Evolutionary conservation across 1,284 basidiomycete species (phyloP), one percentile per base, ranked within the genome.

Genomic region (Naganishia cerealis): DNA sequence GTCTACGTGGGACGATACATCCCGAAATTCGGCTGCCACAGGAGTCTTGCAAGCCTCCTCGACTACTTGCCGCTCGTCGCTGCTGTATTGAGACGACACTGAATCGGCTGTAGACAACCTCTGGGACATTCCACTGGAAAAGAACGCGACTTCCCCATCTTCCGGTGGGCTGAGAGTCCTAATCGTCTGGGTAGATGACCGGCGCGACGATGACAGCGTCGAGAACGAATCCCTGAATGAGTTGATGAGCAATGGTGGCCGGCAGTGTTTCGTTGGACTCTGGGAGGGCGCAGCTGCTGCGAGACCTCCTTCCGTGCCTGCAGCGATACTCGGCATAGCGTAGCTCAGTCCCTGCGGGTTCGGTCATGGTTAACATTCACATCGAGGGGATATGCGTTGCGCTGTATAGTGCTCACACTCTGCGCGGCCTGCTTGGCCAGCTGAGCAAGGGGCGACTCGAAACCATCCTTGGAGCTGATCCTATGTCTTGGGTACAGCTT

Each of bases 391-490:
- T 18, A 46, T 24, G 43, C 8, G 36, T n/a, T 3, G 15, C 21
- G 4, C 7, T 16, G 16, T 8, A 16, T 5, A 12, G 50, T 7
- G 40, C 59, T 21, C n/a, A 53, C 61, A 42, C 54, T 63, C 39
- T 53, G 61, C 16, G 61, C 61, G 26, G 61, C 61, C 61, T 63
- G 61, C 24, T 63, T 63, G 39, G 61, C 61, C 36, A 63, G 48
- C n/a, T 54, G 50, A 39, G 61, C 61, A 13, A 63, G 40, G 18
- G 61, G 61, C 24, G 61, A 63, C 9, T 63, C 61, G 61, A 63
- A 63, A 7, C 61, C 61, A 53, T 63, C 50, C 61, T 63, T 63
- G 46, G 61, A 63, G 50, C 61, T 63, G 52, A 63, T 63, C 42
- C 61, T 40, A 2, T 54, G 50, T 7, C 61, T 50, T 7, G 61